Base-by-base conservation (phyloP, 2,329 filamentous ascomycete species). In the Beauveria brongniartii region DNA sequence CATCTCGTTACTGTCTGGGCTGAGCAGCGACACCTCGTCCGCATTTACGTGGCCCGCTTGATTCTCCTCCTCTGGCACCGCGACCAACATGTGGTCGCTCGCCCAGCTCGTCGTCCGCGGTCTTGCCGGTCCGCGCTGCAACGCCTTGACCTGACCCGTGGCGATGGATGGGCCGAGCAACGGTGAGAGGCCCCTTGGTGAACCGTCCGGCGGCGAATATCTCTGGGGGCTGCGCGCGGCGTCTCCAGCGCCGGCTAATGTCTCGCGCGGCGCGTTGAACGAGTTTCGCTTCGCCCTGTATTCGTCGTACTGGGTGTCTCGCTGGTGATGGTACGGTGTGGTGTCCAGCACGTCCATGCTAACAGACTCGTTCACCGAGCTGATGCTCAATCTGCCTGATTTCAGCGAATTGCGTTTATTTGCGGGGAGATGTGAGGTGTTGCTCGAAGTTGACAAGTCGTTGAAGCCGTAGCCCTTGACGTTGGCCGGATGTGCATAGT, bases 401-500 rank as follows among this genome's bases (percentile, higher is more conserved):
- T 58, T 63, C 16, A 66, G 60, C 1, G 69, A 70, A 20, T 64
- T 62, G 30, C 66, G 67, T 47, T 69, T 70, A 28, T 72, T 70
- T 9, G 68, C 61, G n/a, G 71, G 68, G 2, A 65, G 20, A 26
- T 63, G 63, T 51, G 67, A 63, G 22, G 68, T 61, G 60, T 69
- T 69, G 47, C 67, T 66, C 20, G 55, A 66, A 44, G 70, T 67
- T n/a, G 65, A 65, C 34, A 65, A 67, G 62, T 75, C 72, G 64
- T 68, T 71, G 70, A 76, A 81, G 47, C 79, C 78, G 65, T 75
- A 81, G 18, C 73, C 70, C 64, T 82, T 81, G 62, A 78, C 72
- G 69, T 82, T 80, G 62, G 74, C 71, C 9, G 80, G 76, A 44
- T 80, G 73, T 63, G 77, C 71, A 64, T 83, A 80, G 64, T 81